phyloP scores from a whole-genome alignment of 495 filamentous ascomycete species.

The Daldinia caldariorum region DNA sequence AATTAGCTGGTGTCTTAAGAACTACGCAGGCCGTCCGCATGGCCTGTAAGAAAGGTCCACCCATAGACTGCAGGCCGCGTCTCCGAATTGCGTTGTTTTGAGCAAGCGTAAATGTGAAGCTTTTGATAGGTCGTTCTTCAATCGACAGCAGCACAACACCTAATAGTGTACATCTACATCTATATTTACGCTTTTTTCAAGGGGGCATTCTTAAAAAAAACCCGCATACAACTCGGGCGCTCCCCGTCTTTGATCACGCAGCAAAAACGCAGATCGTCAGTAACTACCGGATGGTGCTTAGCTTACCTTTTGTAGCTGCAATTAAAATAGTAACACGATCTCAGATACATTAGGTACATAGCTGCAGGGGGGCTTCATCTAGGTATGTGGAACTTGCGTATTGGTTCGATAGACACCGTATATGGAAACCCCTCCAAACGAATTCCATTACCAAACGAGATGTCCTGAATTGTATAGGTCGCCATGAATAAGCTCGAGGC shows the following conservation, averaged over 20 bases:
- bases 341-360: conserved; percentile 4
- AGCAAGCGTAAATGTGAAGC: conserved; percentile 20
- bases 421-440: conserved; percentile 1
- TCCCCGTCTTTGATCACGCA: conserved; percentile 31
- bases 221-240: conserved; percentile 8
- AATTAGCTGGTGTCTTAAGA: conserved; percentile 34
- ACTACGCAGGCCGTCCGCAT: conserved; percentile 23
- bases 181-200: conserved; percentile 17
- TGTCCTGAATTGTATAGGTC: conserved; percentile 3
- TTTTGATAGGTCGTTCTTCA: conserved; percentile 7
- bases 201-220: conserved; percentile 17
- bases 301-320: conserved; percentile 14
- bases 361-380: conserved; percentile 18
- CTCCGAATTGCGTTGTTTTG: conserved; percentile 17
- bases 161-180: conserved; percentile 1
- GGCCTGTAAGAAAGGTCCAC: conserved; percentile 18
- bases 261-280: conserved; percentile 26
- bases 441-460: conserved; percentile 6
- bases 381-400: conserved; percentile 41
- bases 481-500: conserved; percentile 10
- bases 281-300: conserved; percentile 27
- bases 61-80: conserved; percentile 23
- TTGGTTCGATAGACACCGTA: conserved; percentile 26
- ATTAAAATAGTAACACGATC: conserved; percentile 19
- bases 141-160: conserved; percentile 12